These are phyloP conservation scores for Chaetomium tenue DNA, from an alignment of 495 filamentous ascomycete species.

Conservation along the genomic window DNA sequence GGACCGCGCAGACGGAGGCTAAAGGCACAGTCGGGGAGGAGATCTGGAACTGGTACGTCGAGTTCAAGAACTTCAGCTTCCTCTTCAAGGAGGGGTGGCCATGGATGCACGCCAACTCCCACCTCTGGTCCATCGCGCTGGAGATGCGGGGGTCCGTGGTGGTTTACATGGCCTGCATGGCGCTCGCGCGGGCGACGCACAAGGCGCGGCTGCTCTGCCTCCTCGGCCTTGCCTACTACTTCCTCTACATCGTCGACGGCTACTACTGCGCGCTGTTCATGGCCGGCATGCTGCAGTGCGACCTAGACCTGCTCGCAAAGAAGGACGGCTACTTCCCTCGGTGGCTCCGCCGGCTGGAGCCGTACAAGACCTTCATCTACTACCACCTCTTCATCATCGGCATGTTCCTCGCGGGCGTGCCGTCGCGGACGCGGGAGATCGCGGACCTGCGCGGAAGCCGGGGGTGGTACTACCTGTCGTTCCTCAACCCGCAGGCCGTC, in stretches of 20 bases:
- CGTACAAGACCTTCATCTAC: constrained; percentile 48
- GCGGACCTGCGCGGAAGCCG: constrained; percentile 38
- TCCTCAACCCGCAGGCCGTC: constrained; percentile 54
- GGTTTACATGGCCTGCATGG: constrained; percentile 46
- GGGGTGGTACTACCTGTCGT: constrained; percentile 49
- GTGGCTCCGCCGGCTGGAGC: constrained; percentile 40
- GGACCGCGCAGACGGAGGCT: constrained; percentile 36
- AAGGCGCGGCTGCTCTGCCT: constrained; percentile 39
- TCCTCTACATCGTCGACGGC: constrained; percentile 51
- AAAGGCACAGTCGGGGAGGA: constrained; percentile 45
- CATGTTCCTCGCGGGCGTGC: constrained; percentile 50
- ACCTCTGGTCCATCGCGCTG: constrained; percentile 46
- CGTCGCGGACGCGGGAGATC: constrained; percentile 41
- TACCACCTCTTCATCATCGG: constrained; percentile 48
- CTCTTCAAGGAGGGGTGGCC: constrained; percentile 43
- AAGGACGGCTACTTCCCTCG: constrained; percentile 40
- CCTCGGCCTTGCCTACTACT: constrained; percentile 38
- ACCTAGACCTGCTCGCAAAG: constrained; percentile 47
- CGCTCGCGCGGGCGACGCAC: constrained; percentile 42
- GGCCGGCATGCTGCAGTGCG: constrained; percentile 50
- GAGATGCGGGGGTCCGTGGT: constrained; percentile 47
- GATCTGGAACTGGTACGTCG: constrained; percentile 53
- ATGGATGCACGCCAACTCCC: constrained; percentile 41
- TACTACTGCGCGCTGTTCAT: constrained; percentile 49
- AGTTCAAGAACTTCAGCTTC: constrained; percentile 61